Evolutionary conservation across 2,329 filamentous ascomycete species (phyloP).

Genomic region (Hymenoscyphus linearis): DNA sequence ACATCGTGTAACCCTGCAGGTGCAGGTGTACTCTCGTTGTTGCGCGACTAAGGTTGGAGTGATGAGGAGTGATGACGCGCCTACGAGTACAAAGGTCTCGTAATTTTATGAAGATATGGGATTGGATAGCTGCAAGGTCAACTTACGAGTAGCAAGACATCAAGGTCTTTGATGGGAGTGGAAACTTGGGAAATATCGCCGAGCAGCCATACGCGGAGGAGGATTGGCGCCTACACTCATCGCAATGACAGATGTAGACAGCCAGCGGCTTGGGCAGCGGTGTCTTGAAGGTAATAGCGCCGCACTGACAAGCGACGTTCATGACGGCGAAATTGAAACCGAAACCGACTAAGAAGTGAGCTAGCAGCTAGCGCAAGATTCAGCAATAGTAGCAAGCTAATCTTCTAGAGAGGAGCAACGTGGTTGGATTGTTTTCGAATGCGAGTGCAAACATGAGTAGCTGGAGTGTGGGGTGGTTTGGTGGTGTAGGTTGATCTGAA

Average conservation of each 20-base stretch:
- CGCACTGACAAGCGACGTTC: constrained; percentile 49
- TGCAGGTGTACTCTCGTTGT: not conserved
- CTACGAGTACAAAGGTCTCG: not conserved
- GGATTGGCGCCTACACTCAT: constrained; percentile 60
- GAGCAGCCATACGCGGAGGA: constrained; percentile 63
- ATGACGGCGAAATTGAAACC: not conserved
- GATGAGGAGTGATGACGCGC: not conserved
- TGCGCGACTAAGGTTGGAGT: not conserved
- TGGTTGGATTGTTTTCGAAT: too few species aligned
- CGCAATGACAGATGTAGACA: constrained; percentile 69
- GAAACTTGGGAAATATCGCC: constrained; percentile 65
- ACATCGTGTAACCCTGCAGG: not conserved
- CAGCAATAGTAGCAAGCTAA: not conserved
- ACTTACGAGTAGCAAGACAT: constrained; percentile 52
- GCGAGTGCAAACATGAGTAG: too few species aligned
- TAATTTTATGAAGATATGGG: not conserved
- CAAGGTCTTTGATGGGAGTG: constrained; percentile 43
- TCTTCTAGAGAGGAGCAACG: too few species aligned
- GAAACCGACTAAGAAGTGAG: not conserved
- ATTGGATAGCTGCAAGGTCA: not conserved
- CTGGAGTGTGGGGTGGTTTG: too few species aligned
- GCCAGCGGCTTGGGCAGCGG: constrained; percentile 53
- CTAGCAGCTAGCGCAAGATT: not conserved
- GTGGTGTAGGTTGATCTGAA: too few species aligned
- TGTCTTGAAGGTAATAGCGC: constrained; percentile 56